phyloP scores from a whole-genome alignment of 768 basidiomycete species.

The Mrakia blollopis region DNA sequence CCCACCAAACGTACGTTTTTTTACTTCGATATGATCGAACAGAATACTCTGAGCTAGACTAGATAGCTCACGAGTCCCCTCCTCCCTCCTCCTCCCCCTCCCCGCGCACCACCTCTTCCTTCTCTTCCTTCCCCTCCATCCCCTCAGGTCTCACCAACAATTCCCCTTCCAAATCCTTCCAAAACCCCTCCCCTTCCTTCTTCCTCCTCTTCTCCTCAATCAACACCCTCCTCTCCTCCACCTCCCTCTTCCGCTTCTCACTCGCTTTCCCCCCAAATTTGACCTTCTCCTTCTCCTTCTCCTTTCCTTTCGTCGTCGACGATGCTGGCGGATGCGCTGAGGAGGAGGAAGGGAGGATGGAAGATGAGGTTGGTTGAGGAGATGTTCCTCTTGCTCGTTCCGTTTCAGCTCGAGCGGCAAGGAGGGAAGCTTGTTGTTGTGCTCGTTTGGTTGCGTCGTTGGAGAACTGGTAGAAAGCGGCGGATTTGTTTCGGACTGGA shows the following conservation, averaged over 20 bases:
- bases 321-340: constrained; percentile 26
- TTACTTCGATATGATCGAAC: no score
- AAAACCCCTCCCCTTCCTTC: constrained; percentile 23
- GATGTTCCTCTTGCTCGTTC: constrained; percentile 53
- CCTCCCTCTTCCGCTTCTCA: constrained; percentile 71
- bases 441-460: constrained; percentile 71
- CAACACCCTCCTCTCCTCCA: constrained; percentile 64
- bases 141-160: neutral
- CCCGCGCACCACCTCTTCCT: neutral
- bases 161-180: neutral
- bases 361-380: neutral
- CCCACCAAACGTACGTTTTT: no score
- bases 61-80: constrained; percentile 1
- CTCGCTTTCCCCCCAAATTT: constrained; percentile 52
- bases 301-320: constrained; percentile 51
- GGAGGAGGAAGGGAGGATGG: neutral
- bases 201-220: constrained; percentile 20
- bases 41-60: no score
- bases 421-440: constrained; percentile 78
- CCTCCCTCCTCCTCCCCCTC: neutral
- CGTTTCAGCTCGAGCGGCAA: constrained; percentile 64
- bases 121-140: no score
- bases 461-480: constrained; percentile 88
- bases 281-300: constrained; percentile 10
- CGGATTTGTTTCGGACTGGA: constrained; percentile 72